These are phyloP conservation scores for Annulohypoxylon maeteangense DNA, from an alignment of 495 filamentous ascomycete species.

Conservation along the genomic window DNA sequence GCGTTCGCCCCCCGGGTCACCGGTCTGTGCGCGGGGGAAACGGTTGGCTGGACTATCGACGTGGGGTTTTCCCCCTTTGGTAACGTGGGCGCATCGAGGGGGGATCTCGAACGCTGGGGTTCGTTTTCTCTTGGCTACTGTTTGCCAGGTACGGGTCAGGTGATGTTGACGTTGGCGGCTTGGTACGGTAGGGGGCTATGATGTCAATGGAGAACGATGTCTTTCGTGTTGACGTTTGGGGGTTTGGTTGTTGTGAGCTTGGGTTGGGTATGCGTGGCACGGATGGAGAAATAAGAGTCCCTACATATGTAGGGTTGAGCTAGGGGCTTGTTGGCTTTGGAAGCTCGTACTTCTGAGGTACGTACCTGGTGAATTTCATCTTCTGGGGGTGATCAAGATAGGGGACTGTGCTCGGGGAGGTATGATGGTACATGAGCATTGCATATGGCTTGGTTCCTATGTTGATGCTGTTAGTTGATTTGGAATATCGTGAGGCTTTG, in stretches of 20 bases:
- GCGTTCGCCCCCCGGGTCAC: not conserved
- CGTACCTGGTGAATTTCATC: no score
- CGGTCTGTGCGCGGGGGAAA: not conserved
- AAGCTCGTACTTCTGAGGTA: no score
- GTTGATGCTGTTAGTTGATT: no score
- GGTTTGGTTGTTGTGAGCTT: not conserved
- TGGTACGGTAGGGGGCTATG: not conserved
- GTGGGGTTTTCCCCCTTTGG: not conserved
- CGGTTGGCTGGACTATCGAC: not conserved
- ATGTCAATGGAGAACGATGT: not conserved
- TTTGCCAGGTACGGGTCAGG: not conserved
- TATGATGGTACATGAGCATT: no score
- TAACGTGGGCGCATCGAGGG: not conserved
- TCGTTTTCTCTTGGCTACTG: not conserved
- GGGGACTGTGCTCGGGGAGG: no score
- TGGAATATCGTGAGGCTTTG: no score
- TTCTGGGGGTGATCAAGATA: no score
- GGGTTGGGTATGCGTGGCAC: not conserved
- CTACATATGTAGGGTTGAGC: no score
- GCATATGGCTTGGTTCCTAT: no score
- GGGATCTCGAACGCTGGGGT: not conserved
- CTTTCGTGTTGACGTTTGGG: not conserved
- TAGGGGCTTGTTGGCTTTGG: no score
- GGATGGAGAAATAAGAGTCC: no score
- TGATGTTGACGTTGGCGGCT: not conserved